Base-by-base conservation (phyloP, 1,284 basidiomycete species). In the Volvariella volvacea region DNA sequence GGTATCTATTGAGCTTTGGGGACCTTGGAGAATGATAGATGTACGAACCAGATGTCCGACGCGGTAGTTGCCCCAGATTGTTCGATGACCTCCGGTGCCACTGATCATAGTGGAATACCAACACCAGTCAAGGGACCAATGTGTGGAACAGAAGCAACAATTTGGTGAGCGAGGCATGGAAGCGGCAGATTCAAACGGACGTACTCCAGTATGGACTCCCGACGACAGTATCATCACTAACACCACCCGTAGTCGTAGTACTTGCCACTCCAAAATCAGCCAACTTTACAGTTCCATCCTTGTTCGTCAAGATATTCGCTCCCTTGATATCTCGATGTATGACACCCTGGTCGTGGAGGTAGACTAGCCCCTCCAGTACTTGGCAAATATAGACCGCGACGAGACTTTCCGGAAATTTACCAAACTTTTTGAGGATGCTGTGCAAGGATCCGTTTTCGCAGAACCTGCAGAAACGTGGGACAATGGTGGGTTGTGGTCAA, bases 291-390 rank as follows among this genome's bases (percentile, higher is more conserved):
- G 83, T 87, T n/a, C 94, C 94, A 62, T 96, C 91, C 66, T 97
- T 96, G 60, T 95, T 96, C n/a, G 94, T 95, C 36, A 97, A 73
- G 56, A 98, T 94, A 55, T 97, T 98, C 12, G 94, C 93, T 32
- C 93, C 94, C 64, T 98, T 98, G 71, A 98, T 97, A 57, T 98
- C 94, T n/a, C 94, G 80, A 64, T 98, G 94, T 53, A 97, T 96
- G 46, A 97, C 93, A 71, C 93, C 94, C 68, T 95, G 92, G 54
- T 96, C 93, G 60, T 98, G 94, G 9, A 98, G 80, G 62, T 97
- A 98, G 37, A 92, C 83, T 16, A 97, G 74, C 1, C 93, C 93
- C 58, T 95, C 88, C 28, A 97, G 75, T 15, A 92, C 85, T 66
- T 98, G 95, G 40, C 88, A 88, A 55, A 97, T 92, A 67, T 98